A percentile compares a stretch with the other conserved stretches of the same genome.
phyloP scores from a whole-genome alignment of 2,329 filamentous ascomycete genomes.

The Penicillium sp. region DNA sequence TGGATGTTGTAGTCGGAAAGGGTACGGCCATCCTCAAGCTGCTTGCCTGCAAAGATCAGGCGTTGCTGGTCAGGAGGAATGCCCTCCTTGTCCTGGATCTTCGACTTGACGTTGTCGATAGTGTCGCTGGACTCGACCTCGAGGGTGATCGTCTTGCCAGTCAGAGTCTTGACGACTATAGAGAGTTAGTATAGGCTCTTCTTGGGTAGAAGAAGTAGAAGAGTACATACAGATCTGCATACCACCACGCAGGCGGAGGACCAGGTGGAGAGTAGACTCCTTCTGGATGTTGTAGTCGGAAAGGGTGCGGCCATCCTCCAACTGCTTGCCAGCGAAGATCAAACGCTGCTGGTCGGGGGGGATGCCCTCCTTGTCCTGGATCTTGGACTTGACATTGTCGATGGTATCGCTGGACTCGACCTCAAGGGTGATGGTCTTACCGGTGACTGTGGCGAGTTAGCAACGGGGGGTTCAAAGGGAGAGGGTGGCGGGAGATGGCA shows the following conservation, averaged over 20 bases:
- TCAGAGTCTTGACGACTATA: conserved; percentile 62
- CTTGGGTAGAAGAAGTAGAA: background rate
- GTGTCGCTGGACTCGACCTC: conserved; percentile 77
- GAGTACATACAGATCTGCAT: conserved; percentile 64
- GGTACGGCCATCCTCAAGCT: conserved; percentile 91
- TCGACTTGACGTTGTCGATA: conserved; percentile 94
- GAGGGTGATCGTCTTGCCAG: conserved; percentile 68
- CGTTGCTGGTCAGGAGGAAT: conserved; percentile 97
- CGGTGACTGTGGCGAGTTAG: conserved; percentile 55
- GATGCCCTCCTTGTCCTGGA: conserved; percentile 64
- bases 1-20: conserved; percentile 94
- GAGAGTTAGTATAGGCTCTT: conserved; percentile 15
- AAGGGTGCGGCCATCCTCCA: conserved; percentile 61
- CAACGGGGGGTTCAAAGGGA: conserved; percentile 12
- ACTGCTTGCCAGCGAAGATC: conserved; percentile 63
- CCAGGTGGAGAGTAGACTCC: conserved; percentile 72
- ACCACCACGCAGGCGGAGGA: conserved; percentile 71
- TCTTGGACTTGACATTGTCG: conserved; percentile 64
- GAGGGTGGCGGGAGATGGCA: conserved; percentile 34
- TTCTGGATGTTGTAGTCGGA: conserved; percentile 63
- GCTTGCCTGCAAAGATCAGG: conserved; percentile 94
- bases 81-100: conserved; percentile 98
- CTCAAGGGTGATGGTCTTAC: conserved; percentile 60
- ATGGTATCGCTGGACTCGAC: conserved; percentile 53
- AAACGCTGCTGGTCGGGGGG: conserved; percentile 63